Percentiles rank a stretch among this genome's conserved stretches.
Evolutionary conservation across 306 rosid species (phyloP).

Genomic region (Vachellia collinsii): DNA sequence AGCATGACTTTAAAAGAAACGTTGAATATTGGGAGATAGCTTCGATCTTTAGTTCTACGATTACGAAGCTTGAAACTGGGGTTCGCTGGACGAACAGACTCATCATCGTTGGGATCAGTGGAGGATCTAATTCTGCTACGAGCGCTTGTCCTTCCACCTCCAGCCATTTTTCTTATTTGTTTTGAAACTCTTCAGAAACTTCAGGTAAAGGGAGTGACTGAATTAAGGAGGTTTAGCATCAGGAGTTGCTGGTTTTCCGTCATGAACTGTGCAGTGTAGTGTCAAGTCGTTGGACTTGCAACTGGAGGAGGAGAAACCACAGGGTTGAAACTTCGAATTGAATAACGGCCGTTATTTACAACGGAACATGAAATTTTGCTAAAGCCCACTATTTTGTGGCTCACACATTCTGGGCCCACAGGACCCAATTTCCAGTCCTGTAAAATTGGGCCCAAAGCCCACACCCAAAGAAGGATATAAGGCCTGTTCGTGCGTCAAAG

Average conservation of each 20-base stretch:
- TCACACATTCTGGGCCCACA: neutral
- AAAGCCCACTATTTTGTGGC: neutral
- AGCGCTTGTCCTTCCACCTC: slow-evolving; percentile 54
- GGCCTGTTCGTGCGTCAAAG: neutral
- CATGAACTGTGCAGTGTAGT: neutral
- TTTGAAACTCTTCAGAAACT: neutral
- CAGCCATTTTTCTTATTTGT: slow-evolving; percentile 47
- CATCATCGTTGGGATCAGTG: slow-evolving; percentile 38
- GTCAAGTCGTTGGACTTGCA: neutral
- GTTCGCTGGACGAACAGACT: slow-evolving; percentile 36
- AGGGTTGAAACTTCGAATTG: neutral
- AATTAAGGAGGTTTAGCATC: neutral
- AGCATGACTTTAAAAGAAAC: slow-evolving; percentile 58
- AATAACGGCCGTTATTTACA: neutral
- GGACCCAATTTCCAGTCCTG: neutral
- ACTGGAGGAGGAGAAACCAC: neutral
- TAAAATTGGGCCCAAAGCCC: neutral
- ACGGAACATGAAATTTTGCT: neutral
- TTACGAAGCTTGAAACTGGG: slow-evolving; percentile 47
- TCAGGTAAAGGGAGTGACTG: neutral
- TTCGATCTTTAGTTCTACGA: slow-evolving; percentile 46
- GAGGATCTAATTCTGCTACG: slow-evolving; percentile 63
- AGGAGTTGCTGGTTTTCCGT: neutral
- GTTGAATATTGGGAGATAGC: slow-evolving; percentile 55
- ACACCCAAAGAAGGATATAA: neutral